Evolutionary conservation across 306 rosid species (phyloP).

Genomic region (Pachyrhizus erosus): DNA sequence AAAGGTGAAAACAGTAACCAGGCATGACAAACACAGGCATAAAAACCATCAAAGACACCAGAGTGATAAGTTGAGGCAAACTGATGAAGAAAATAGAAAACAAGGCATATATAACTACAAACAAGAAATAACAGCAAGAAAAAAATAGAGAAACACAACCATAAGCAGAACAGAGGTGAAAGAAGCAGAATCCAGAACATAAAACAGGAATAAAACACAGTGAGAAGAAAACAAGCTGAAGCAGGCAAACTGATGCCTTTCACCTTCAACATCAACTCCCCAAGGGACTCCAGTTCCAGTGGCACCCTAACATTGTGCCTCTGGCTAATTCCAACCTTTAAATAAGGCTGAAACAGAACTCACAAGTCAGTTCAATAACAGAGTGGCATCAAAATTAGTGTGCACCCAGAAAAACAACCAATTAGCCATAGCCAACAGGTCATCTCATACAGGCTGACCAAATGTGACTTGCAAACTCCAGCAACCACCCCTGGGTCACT

Average conservation of each 20-base stretch:
- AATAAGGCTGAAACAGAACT: neutral
- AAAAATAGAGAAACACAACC: neutral
- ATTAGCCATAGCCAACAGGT: neutral
- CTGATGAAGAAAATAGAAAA: too few species aligned
- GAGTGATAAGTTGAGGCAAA: neutral
- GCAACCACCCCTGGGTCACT: neutral
- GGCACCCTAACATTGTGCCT: neutral
- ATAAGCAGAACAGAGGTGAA: neutral
- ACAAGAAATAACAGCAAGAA: neutral
- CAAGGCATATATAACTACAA: neutral
- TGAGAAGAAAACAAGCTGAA: neutral
- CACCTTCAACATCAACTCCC: neutral
- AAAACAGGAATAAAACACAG: slow-evolving; percentile 4
- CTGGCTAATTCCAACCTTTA: neutral
- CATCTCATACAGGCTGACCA: neutral
- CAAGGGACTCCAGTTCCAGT: neutral
- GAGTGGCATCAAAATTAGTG: neutral
- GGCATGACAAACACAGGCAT: neutral
- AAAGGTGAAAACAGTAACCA: neutral
- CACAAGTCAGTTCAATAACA: neutral
- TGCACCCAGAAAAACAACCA: neutral
- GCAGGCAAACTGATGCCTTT: neutral
- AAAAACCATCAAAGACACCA: neutral
- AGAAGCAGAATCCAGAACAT: neutral
- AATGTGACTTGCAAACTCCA: neutral